Conservation (phyloP, 805 yeast species). For the Myxozyma monticola region DNA sequence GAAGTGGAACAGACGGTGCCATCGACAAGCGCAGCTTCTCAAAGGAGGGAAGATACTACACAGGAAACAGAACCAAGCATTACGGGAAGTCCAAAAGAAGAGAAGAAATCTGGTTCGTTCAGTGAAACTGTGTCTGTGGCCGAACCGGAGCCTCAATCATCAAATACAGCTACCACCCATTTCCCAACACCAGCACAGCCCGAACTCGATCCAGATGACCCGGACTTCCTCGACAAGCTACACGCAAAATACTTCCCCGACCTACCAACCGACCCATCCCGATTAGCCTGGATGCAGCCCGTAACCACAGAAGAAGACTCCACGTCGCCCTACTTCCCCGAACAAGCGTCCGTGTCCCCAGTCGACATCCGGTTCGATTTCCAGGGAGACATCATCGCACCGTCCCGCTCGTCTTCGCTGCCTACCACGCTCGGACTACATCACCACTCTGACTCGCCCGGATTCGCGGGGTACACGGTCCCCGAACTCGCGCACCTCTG, state of each 20-base stretch:
- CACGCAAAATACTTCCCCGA: constrained; percentile 89
- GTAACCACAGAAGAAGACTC: constrained; percentile 44
- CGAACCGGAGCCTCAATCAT: not conserved
- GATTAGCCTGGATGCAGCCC: constrained; percentile 89
- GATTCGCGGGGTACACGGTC: constrained; percentile 88
- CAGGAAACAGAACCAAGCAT: no score
- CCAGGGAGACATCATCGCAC: constrained; percentile 71
- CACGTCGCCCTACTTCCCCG: constrained; percentile 46
- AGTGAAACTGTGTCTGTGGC: not conserved
- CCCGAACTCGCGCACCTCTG: constrained; percentile 76
- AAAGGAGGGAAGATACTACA: not conserved
- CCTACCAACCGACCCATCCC: constrained; percentile 75
- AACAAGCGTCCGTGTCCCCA: constrained; percentile 40
- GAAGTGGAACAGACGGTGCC: not conserved
- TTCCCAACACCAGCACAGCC: constrained; percentile 18
- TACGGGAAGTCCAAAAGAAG: not conserved
- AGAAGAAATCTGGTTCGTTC: not conserved
- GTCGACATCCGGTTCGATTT: constrained; percentile 84
- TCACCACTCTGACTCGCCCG: constrained; percentile 88
- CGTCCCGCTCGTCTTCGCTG: constrained; percentile 49
- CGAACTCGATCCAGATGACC: constrained; percentile 67
- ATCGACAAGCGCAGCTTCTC: not conserved
- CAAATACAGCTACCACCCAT: constrained; percentile 4
- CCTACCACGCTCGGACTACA: constrained; percentile 72
- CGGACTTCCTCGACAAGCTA: constrained; percentile 72